A percentile compares a stretch with the other conserved stretches of the same genome.
Conservation (phyloP, 257 asterid genomes). For the Jaltomata sinuosa region DNA sequence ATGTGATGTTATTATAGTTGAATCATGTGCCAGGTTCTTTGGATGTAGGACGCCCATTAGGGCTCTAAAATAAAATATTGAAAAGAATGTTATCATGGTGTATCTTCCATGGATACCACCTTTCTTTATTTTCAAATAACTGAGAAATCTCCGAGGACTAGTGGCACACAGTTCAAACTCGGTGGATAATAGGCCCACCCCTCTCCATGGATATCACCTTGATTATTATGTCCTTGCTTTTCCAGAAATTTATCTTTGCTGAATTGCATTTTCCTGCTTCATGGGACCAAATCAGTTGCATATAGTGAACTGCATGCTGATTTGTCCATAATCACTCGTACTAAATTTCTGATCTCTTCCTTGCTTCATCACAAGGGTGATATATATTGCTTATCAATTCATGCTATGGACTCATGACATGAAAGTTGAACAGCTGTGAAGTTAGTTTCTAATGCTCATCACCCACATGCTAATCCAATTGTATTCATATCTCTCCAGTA, state of each 20-base stretch:
- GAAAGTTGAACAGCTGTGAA: neutral
- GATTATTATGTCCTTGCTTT: neutral
- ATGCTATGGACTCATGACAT: neutral
- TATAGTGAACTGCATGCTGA: neutral
- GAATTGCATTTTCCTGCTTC: neutral
- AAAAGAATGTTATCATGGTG: neutral
- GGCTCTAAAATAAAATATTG: neutral
- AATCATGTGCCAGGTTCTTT: neutral
- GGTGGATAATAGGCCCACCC: neutral
- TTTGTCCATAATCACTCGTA: neutral
- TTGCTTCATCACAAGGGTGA: neutral
- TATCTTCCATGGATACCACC: neutral
- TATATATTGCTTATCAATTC: neutral
- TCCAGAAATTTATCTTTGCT: neutral
- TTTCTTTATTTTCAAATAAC: neutral
- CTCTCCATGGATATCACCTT: neutral
- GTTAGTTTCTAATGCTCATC: neutral
- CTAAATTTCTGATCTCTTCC: neutral
- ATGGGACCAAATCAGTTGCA: neutral
- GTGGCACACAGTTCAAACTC: neutral
- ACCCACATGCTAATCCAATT: neutral
- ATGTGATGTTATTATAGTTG: neutral
- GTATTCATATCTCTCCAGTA: neutral
- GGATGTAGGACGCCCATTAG: neutral
- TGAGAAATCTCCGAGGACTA: neutral